Evolutionary conservation across 352 stramenopile species (phyloP).

Genomic region (Pythium folliculosum): DNA sequence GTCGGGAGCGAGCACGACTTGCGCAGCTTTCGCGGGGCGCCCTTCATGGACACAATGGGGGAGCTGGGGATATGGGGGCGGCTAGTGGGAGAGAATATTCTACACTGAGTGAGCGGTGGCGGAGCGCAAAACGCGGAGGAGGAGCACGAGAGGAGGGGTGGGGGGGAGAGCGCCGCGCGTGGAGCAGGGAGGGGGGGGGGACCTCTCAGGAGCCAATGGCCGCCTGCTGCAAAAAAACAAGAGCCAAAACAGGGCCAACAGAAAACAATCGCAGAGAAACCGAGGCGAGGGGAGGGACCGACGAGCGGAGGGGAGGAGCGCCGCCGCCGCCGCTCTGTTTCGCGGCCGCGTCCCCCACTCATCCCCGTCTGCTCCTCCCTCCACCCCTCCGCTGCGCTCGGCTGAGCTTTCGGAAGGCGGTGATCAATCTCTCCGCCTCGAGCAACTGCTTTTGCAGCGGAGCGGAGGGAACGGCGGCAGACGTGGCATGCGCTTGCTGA

Average conservation of each 20-base stretch:
- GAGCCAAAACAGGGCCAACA: conserved; percentile 8
- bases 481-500: conserved; percentile 5
- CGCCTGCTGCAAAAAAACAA: conserved; percentile 19
- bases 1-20: conserved; percentile 72
- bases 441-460: conserved; percentile 16
- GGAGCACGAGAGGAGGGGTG: neutral
- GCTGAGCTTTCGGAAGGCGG: conserved; percentile 2
- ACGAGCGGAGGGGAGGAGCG: neutral
- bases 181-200: neutral
- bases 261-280: conserved; percentile 11
- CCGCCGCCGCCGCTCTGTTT: conserved; percentile 17
- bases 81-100: conserved; percentile 6
- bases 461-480: conserved; percentile 7
- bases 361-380: conserved; percentile 17
- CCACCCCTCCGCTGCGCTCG: neutral
- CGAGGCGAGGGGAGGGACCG: neutral
- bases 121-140: neutral
- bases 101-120: conserved; percentile 9
- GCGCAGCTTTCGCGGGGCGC: conserved; percentile 52
- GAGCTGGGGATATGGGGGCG: neutral
- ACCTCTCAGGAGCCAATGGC: conserved; percentile 21
- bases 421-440: conserved; percentile 2
- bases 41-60: conserved; percentile 10
- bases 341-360: neutral
- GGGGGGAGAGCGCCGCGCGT: neutral